A percentile compares a stretch with the other conserved stretches of the same genome.
Conservation (phyloP, 2,329 filamentous ascomycete genomes). For the Emmonsiellopsis sp. region DNA sequence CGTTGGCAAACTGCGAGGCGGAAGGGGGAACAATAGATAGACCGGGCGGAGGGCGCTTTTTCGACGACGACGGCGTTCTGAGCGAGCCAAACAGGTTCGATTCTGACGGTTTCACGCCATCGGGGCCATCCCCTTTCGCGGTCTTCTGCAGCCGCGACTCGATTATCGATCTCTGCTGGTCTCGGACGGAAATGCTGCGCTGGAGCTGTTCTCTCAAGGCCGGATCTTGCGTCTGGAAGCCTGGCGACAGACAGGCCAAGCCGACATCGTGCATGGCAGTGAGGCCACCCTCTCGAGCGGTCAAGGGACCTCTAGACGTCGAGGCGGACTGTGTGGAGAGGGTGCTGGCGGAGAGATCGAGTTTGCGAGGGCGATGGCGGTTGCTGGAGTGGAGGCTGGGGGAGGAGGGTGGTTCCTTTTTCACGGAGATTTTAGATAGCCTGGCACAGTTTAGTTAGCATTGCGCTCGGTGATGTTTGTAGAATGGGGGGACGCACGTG, state of each 20-base stretch:
- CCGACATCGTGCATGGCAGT: constrained; percentile 80
- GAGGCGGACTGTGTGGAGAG: constrained; percentile 48
- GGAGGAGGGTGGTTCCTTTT: constrained; percentile 83
- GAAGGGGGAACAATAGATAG: constrained; percentile 92
- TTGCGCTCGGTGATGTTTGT: constrained; percentile 1
- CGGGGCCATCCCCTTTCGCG: constrained; percentile 64
- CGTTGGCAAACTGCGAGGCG: constrained; percentile 82
- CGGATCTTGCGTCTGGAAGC: constrained; percentile 94
- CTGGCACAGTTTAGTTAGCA: constrained; percentile 13
- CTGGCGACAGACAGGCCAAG: constrained; percentile 86
- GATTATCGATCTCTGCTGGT: constrained; percentile 91
- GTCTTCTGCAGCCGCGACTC: constrained; percentile 84
- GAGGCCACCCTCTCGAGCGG: constrained; percentile 64
- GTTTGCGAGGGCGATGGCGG: constrained; percentile 39
- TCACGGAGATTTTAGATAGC: constrained; percentile 78
- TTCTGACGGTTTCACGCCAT: constrained; percentile 48
- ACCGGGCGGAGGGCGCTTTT: constrained; percentile 60
- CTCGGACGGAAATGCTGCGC: constrained; percentile 82
- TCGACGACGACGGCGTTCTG: constrained; percentile 38
- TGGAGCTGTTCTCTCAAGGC: constrained; percentile 92
- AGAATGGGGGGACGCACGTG: constrained; percentile 32
- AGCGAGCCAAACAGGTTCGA: constrained; percentile 30
- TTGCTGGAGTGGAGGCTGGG: constrained; percentile 63
- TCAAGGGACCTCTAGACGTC: constrained; percentile 59
- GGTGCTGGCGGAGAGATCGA: constrained; percentile 37